Conservation (phyloP, 129 eudicot genomes). For the Gnaphalium uliginosum region DNA sequence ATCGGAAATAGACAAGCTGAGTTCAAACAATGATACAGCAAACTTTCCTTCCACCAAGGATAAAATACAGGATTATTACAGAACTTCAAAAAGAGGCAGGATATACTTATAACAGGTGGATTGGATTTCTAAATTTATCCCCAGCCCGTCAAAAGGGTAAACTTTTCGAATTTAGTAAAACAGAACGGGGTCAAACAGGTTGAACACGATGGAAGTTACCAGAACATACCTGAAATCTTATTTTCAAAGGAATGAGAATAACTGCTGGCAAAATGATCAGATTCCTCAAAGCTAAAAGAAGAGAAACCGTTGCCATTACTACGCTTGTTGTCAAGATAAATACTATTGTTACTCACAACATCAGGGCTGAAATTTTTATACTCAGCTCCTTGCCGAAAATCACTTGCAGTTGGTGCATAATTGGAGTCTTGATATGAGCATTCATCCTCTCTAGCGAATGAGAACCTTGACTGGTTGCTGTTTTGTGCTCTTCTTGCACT, state of each 20-base stretch:
- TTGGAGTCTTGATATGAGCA: conserved; percentile 23
- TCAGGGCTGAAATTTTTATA: conserved; percentile 37
- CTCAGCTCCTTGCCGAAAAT: conserved; percentile 33
- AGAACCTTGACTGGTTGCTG: conserved; percentile 40
- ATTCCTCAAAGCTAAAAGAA: conserved; percentile 41
- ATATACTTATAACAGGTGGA: not conserved
- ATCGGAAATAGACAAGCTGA: not conserved
- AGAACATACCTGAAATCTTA: conserved; percentile 54
- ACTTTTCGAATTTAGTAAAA: not conserved
- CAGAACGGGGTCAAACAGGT: not conserved
- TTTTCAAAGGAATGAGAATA: conserved; percentile 46
- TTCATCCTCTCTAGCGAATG: conserved; percentile 39
- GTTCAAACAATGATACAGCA: too few relatives aligned
- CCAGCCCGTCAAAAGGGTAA: not conserved
- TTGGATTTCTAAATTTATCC: not conserved
- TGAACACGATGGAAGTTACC: not conserved
- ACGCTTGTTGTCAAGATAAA: conserved; percentile 37
- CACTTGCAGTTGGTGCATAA: conserved; percentile 36
- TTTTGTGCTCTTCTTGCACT: conserved; percentile 35
- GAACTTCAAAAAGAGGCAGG: too few relatives aligned
- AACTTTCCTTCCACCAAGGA: too few relatives aligned
- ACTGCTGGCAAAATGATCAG: conserved; percentile 42
- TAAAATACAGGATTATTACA: too few relatives aligned
- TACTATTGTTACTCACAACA: conserved; percentile 40
- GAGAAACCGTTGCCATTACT: conserved; percentile 55